A percentile compares a stretch with the other conserved stretches of the same genome.
These are phyloP conservation scores for Dalechampia spathulata DNA, from an alignment of 441 rosid genomes.

Conservation along the genomic window DNA sequence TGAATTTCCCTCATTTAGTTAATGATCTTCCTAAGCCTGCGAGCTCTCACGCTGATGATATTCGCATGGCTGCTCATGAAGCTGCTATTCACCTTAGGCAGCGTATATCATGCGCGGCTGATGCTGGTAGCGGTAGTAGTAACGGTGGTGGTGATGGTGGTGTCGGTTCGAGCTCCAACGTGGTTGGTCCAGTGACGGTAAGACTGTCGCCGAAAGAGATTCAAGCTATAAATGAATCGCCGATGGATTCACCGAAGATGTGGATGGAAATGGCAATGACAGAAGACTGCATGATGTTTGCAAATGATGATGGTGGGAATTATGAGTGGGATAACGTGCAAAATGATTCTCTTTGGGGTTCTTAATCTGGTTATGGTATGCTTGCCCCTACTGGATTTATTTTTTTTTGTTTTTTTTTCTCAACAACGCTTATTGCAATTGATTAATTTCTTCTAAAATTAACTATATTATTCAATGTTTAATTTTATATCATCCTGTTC, in stretches of 20 bases:
- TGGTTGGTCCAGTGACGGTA: constrained; percentile 28
- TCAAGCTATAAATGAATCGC: constrained; percentile 71
- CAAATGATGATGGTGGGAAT: constrained; percentile 7
- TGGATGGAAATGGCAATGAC: constrained; percentile 37
- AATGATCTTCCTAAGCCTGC: constrained; percentile 42
- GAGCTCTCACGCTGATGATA: constrained; percentile 43
- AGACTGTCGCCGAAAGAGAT: constrained; percentile 68
- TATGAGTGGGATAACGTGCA: constrained; percentile 16
- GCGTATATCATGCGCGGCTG: background rate
- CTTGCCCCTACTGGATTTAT: too few species aligned
- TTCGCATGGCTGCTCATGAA: constrained; percentile 68
- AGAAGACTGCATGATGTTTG: constrained; percentile 16
- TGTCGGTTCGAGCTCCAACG: background rate
- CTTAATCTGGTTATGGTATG: constrained; percentile 5
- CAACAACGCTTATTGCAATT: too few species aligned
- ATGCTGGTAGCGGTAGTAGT: background rate
- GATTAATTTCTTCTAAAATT: too few species aligned
- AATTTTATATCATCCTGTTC: too few species aligned
- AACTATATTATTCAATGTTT: too few species aligned
- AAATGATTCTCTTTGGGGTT: constrained; percentile 27
- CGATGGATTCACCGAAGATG: constrained; percentile 71
- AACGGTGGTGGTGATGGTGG: background rate
- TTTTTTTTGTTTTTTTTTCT: too few species aligned
- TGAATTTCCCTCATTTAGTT: constrained; percentile 57
- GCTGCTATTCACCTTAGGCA: constrained; percentile 38